These are phyloP conservation scores for Vinca minor DNA, from an alignment of 257 asterid species.

Conservation along the genomic window DNA sequence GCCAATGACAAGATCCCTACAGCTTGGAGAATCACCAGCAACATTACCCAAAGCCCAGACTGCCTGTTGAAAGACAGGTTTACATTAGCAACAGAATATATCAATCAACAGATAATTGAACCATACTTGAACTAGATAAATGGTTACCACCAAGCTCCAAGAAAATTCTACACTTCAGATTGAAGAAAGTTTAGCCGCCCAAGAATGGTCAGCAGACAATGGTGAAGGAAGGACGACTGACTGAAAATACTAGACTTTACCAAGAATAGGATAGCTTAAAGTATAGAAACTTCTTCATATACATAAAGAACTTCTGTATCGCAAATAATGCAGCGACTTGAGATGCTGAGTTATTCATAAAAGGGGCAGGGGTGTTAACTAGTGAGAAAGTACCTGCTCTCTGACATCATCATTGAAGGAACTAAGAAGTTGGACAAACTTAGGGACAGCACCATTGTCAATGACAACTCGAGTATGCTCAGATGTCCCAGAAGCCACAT, in stretches of 20 bases:
- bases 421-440: constrained; percentile 65
- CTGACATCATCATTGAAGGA: constrained; percentile 87
- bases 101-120: neutral
- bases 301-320: neutral
- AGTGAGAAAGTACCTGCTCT: constrained; percentile 54
- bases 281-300: too few species aligned
- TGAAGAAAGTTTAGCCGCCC: constrained; percentile 4
- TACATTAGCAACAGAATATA: neutral
- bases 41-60: constrained; percentile 46
- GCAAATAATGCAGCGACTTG: too few species aligned
- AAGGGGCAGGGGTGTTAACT: neutral
- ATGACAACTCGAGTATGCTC: constrained; percentile 83
- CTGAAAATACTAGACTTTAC: neutral
- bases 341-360: neutral
- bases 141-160: neutral
- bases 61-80: neutral
- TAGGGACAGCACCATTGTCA: constrained; percentile 80
- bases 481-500: constrained; percentile 89
- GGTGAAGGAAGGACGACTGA: neutral
- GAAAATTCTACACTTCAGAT: neutral
- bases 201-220: neutral
- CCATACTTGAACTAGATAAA: neutral
- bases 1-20: constrained; percentile 38
- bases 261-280: neutral
- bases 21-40: constrained; percentile 47